These are phyloP conservation scores for Cyphellophora attinorum DNA, from an alignment of 2,329 filamentous ascomycete species.

Conservation along the genomic window DNA sequence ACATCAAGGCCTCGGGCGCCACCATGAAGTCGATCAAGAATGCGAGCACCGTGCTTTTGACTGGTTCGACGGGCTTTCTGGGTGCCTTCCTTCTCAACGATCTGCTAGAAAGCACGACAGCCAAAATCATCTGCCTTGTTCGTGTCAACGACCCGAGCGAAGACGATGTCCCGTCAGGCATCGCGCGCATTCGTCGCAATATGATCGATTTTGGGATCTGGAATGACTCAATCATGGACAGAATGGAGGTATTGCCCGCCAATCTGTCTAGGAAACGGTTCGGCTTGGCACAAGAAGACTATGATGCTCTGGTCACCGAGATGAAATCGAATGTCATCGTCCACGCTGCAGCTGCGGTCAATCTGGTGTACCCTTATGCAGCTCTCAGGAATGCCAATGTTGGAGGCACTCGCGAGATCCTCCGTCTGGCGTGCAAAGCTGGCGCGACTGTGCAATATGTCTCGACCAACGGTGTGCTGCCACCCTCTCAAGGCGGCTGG, in stretches of 20 bases:
- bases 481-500: slow-evolving; percentile 62
- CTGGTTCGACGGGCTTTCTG: slow-evolving; percentile 66
- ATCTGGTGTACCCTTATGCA: slow-evolving; percentile 69
- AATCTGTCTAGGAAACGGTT: slow-evolving; percentile 61
- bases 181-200: slow-evolving; percentile 65
- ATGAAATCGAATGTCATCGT: slow-evolving; percentile 65
- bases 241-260: slow-evolving; percentile 65
- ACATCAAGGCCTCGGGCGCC: slow-evolving; percentile 50
- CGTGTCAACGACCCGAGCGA: slow-evolving; percentile 60
- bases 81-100: slow-evolving; percentile 65
- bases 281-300: slow-evolving; percentile 56
- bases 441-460: slow-evolving; percentile 69
- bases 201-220: slow-evolving; percentile 70
- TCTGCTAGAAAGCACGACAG: slow-evolving; percentile 57
- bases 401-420: slow-evolving; percentile 65
- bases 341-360: slow-evolving; percentile 69
- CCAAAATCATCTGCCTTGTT: slow-evolving; percentile 63
- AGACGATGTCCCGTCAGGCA: slow-evolving; percentile 55
- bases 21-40: slow-evolving; percentile 52
- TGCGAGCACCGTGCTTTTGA: slow-evolving; percentile 60
- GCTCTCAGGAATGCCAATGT: slow-evolving; percentile 66
- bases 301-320: slow-evolving; percentile 54
- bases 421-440: slow-evolving; percentile 58
- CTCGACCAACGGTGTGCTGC: slow-evolving; percentile 71
- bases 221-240: slow-evolving; percentile 67